Base-by-base conservation (phyloP, 306 rosid species). In the Hippophae tibetana region DNA sequence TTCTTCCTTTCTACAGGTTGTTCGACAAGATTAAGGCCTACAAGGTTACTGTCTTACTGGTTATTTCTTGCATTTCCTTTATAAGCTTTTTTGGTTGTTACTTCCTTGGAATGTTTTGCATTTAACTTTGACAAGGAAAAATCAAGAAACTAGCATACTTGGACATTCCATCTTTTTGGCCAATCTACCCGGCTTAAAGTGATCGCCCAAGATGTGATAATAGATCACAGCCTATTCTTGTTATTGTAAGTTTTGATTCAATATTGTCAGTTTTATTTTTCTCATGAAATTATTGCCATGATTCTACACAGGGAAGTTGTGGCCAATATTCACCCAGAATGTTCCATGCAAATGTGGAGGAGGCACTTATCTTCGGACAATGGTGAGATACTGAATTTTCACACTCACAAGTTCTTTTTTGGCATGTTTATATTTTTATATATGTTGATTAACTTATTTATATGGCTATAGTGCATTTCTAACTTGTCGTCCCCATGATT, bases 291-390 rank as follows among this genome's bases (percentile, higher is more conserved):
- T 65, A 27, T 62, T 79, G 78, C 38, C 57, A 23, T 64, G 38
- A 31, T 31, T 2, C 38, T 31, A 31, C 38, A 31, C 71, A 89
- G 97, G 76, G 76, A 74, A 69, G 55, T 68, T 58, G 64, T 54
- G 60, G 13, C 23, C n/a, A 44, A 42, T 47, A 48, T 56, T 54
- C 62, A 18, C 62, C 70, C 50, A 67, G 80, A 69, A 64, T 60
- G 75, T 54, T 41, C 84, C 42, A 69, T 57, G 63, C 75, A 72
- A 78, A 63, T 72, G 62, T 66, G 76, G 79, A 76, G 80, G 72
- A 84, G 82, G 60, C 71, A 60, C 40, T 89, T 86, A 72, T 86
- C 97, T 66, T 85, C 97, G 7, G 89, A 86, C 23, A 86, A 58
- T 69, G 96, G 96, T 83, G 62, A 65, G 76, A 62, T 62, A 49